Base-by-base conservation (phyloP, 225 moss, liverwort and hornwort genomes). In the Straminergon stramineum region DNA sequence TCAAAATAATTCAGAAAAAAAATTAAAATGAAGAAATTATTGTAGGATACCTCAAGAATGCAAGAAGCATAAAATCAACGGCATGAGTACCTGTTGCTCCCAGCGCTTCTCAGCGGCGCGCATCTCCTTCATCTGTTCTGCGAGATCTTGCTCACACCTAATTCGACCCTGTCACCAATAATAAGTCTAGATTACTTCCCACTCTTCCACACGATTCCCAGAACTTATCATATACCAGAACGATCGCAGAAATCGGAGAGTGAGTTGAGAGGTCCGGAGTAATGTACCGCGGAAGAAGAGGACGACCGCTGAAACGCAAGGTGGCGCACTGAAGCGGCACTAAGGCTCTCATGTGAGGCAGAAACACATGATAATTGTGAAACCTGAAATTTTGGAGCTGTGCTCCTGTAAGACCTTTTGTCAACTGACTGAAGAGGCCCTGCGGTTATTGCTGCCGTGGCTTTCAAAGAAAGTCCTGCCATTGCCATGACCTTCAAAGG, bases 101-200 rank as follows among this genome's bases (percentile, higher is more conserved):
- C 99, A 99, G 87, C 99, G 95, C 93, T 96, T 99, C 91, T 99
- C 99, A 80, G 99, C 99, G 64, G 99, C 99, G 57, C 95, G 95
- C 99, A 99, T 97, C 84, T 96, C 96, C 90, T 94, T 99, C 86
- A 99, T 96, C 87, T 97, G 95, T 91, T 95, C 92, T 83, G 94
- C 97, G 91, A 99, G 86, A 89, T 99, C 97, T 91, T 90, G 90
- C 78, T 95, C 96, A 73, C 96, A 95, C 75, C 93, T 84, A 48
- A 91, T 85, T 83, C 35, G 93, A 79, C 92, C 92, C 94, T 94
- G 91, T 56, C 64, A 79, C 87, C 90, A 91, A 76, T 66, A 88
- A 79, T 32, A 73, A 37, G 78, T 87, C 84, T n/a, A 91, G 28
- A 87, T 91, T 77, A 87, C 52, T 89, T 79, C 60, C 64, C 65